These are phyloP conservation scores for Sporothrix curviconia DNA, from an alignment of 2,329 filamentous ascomycete genomes.

Conservation along the genomic window DNA sequence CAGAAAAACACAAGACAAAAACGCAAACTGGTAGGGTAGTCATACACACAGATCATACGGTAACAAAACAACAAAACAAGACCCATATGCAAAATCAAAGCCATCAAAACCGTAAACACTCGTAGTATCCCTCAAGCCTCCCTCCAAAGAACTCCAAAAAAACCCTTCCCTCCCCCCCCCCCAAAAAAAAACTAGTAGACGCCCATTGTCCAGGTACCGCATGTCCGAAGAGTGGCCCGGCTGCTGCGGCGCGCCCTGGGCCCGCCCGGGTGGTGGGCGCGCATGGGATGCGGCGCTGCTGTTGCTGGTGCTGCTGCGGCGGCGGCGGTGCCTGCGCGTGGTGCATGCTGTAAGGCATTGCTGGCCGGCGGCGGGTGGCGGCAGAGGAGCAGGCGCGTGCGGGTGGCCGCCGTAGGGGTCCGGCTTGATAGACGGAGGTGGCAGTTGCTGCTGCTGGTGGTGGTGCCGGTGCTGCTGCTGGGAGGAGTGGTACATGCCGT, in stretches of 20 bases:
- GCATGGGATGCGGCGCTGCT: conserved; percentile 15
- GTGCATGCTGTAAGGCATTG: conserved; percentile 13
- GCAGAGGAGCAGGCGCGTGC: background rate
- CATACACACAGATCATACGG: background rate
- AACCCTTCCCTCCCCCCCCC: too few relatives aligned
- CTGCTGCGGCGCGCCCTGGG: background rate
- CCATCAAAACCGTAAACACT: background rate
- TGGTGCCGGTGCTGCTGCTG: background rate
- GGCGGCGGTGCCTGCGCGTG: background rate
- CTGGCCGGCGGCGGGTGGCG: conserved; percentile 3
- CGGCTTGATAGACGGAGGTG: background rate
- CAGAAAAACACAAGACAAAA: background rate
- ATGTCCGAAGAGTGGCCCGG: background rate
- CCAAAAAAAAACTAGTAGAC: too few relatives aligned
- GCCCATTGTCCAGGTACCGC: background rate
- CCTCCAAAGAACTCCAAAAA: too few relatives aligned
- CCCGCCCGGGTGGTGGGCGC: background rate
- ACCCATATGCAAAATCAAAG: background rate
- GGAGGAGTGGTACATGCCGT: conserved; percentile 1
- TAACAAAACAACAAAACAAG: background rate
- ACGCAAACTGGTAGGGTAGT: too few relatives aligned
- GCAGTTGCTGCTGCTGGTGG: background rate
- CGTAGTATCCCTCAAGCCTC: background rate
- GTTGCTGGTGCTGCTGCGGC: conserved; percentile 7
- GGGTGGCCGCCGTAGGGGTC: background rate